Evolutionary conservation across 225 moss, liverwort and hornwort species (phyloP), one percentile per base, ranked within the genome.

Genomic region (Pseudoscleropodium purum): DNA sequence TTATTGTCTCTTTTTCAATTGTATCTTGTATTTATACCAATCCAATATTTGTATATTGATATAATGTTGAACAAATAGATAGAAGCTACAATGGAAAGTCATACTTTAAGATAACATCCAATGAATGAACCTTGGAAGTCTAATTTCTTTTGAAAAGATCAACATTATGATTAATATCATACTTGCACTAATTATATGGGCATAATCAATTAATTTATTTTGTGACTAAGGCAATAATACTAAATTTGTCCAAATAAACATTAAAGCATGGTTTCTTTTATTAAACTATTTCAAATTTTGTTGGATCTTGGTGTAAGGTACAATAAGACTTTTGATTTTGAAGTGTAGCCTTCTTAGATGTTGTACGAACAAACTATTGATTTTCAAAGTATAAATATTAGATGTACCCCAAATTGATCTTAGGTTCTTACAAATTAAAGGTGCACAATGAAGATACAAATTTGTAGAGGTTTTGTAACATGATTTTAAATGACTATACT

Each of bases 261-360:
- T 37, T 68, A 12, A 13, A 37, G 7, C 7, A 23, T 68, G 0
- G 4, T 37, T 68, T 21, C 1, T 68, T 21, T 21, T n/a, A n/a
- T 37, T 12, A 37, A 37, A 68, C n/a, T 68, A 13, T 37, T 10
- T 11, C 11, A 68, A 67, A 37, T 6, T 37, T 37, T 4, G 21
- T 19, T 2, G 0, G 8, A 2, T 39, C 13, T 70, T 70, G 39
- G 5, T 39, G 1, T 14, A 0, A 70, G 4, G 24, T 39, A 14
- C 7, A 39, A 39, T 70, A 25, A 13, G 70, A 25, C 13, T 70
- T 39, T 4, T 39, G 2, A 68, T 68, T n/a, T 68, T 23, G 2
- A 23, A 68, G 11, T 21, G 12, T n/a, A 4, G 21, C 26, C 26
- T 72, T 72, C 15, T 26, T 14, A 72, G 4, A 25, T 8, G 15